These are phyloP conservation scores for Phytophthora nicotianae DNA, from an alignment of 352 stramenopile species.

Conservation along the genomic window DNA sequence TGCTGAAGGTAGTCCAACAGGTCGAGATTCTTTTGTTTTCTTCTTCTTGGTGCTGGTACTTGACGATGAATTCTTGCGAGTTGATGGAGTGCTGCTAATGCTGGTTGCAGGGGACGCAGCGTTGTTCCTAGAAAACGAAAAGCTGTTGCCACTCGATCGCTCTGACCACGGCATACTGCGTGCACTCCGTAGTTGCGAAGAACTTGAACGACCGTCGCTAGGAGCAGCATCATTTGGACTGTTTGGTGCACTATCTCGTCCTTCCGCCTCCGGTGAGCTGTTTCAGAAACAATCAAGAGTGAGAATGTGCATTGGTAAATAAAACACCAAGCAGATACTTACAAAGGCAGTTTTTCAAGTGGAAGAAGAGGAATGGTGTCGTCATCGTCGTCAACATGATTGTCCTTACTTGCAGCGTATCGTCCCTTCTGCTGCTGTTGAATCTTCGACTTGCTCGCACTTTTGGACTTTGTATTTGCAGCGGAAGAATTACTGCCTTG, in stretches of 20 bases:
- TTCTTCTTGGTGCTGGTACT: conserved; percentile 24
- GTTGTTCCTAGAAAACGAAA: conserved; percentile 32
- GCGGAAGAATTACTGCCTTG: conserved; percentile 13
- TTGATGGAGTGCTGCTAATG: conserved; percentile 17
- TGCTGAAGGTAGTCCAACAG: conserved; percentile 22
- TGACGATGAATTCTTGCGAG: conserved; percentile 19
- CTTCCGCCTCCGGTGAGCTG: conserved; percentile 31
- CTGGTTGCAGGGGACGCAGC: conserved; percentile 16
- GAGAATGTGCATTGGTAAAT: conserved; percentile 2
- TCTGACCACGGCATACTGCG: conserved; percentile 18
- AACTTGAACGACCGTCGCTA: conserved; percentile 16
- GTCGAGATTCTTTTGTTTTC: conserved; percentile 26
- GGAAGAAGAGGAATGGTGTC: conserved; percentile 58
- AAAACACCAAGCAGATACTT: neutral
- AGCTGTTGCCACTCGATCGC: conserved; percentile 21
- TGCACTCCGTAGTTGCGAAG: conserved; percentile 16
- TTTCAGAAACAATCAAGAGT: conserved; percentile 6
- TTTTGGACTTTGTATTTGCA: conserved; percentile 9
- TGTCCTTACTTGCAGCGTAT: conserved; percentile 27
- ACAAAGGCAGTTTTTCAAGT: conserved; percentile 62
- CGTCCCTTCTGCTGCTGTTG: conserved; percentile 30
- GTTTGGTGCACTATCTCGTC: conserved; percentile 17
- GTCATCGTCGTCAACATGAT: conserved; percentile 62
- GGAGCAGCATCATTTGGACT: conserved; percentile 13
- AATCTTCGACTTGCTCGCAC: conserved; percentile 21